Percentiles rank a stretch among this genome's conserved stretches.
These are phyloP conservation scores for Astrothelium macrocarpum DNA, from an alignment of 495 filamentous ascomycete genomes.

Conservation along the genomic window DNA sequence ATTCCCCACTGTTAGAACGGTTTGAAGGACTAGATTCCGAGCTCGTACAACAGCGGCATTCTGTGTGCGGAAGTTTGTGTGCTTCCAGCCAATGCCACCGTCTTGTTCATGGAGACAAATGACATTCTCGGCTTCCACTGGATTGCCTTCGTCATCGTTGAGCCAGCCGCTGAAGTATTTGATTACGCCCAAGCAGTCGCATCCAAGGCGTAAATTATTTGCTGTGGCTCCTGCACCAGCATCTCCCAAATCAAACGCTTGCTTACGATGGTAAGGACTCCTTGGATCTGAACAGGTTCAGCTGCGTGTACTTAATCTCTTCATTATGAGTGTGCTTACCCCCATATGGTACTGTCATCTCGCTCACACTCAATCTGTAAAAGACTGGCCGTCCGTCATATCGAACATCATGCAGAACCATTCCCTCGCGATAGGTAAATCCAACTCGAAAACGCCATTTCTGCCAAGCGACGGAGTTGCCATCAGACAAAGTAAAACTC, in stretches of 20 bases:
- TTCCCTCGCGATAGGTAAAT: conserved; percentile 32
- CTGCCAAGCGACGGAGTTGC: conserved; percentile 28
- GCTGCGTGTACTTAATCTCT: not conserved
- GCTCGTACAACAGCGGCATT: conserved; percentile 24
- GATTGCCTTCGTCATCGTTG: conserved; percentile 16
- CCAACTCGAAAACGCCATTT: conserved; percentile 32
- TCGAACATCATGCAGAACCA: conserved; percentile 39
- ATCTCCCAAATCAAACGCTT: conserved; percentile 31
- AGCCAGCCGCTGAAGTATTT: conserved; percentile 22
- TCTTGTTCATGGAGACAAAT: conserved; percentile 30
- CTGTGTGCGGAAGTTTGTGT: conserved; percentile 26
- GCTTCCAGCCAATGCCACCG: conserved; percentile 30
- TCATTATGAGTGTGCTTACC: not conserved
- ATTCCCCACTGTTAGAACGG: conserved; percentile 30
- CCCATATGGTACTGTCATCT: conserved; percentile 60
- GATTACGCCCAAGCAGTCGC: conserved; percentile 31
- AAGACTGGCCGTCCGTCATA: conserved; percentile 61
- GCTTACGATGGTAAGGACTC: conserved; percentile 28
- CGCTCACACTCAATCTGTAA: conserved; percentile 60
- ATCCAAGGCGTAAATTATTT: conserved; percentile 30
- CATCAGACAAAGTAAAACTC: conserved; percentile 22
- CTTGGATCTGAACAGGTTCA: conserved; percentile 18
- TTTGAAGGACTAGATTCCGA: conserved; percentile 29
- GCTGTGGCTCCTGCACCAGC: conserved; percentile 26
- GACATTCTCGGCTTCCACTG: conserved; percentile 22